Percentiles rank a stretch among this genome's conserved stretches.
phyloP scores from a whole-genome alignment of 2,329 filamentous ascomycete genomes.

The Drechslerella stenobrocha region DNA sequence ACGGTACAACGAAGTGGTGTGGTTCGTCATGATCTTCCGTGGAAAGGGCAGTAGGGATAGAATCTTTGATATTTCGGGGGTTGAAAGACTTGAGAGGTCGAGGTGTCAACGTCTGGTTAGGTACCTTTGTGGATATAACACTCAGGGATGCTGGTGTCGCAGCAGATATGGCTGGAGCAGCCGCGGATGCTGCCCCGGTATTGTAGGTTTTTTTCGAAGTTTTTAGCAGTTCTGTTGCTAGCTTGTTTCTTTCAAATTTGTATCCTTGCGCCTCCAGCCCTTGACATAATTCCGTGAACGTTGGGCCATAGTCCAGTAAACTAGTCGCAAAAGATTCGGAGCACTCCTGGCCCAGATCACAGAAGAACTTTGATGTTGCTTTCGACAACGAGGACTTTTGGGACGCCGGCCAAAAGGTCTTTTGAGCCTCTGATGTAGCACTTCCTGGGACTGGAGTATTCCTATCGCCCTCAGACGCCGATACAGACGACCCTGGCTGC shows the following conservation, averaged over 20 bases:
- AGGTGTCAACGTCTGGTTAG: constrained; percentile 8
- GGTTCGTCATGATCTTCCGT: constrained; percentile 13
- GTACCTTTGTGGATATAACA: background rate
- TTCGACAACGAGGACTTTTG: constrained; percentile 26
- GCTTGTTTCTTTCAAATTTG: constrained; percentile 31
- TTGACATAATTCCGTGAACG: constrained; percentile 28
- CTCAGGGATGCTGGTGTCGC: background rate
- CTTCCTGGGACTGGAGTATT: constrained; percentile 9
- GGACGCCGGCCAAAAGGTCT: constrained; percentile 26
- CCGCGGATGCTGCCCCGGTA: background rate
- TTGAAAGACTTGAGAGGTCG: constrained; percentile 43
- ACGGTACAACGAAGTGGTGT: constrained; percentile 29
- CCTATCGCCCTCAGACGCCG: background rate
- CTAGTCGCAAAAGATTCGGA: constrained; percentile 16
- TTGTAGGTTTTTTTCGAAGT: constrained; percentile 6
- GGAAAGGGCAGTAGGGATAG: constrained; percentile 17
- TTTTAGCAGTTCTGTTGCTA: constrained; percentile 30
- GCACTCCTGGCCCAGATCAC: constrained; percentile 6
- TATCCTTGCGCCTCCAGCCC: constrained; percentile 28
- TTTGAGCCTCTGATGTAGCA: constrained; percentile 25
- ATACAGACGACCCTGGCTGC: background rate
- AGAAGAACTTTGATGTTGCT: constrained; percentile 19
- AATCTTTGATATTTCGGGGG: constrained; percentile 41
- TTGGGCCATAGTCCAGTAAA: constrained; percentile 28
- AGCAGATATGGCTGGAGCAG: constrained; percentile 29